phyloP scores from a whole-genome alignment of 2,329 filamentous ascomycete genomes.

The Pestalotiopsis sp. region DNA sequence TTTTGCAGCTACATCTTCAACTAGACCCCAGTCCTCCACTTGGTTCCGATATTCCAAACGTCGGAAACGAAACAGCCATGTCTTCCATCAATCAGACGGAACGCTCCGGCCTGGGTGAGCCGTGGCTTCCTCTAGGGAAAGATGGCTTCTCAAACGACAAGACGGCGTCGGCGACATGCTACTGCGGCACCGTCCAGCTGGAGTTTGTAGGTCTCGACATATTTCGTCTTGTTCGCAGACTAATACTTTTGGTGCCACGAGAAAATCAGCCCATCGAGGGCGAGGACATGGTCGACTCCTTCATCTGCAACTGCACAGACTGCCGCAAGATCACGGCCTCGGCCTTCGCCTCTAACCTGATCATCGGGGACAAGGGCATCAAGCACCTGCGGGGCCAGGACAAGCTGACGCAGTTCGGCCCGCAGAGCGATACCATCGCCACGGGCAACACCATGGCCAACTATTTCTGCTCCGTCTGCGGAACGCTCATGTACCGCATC shows the following conservation, averaged over 20 bases:
- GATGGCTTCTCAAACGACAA: slow-evolving; percentile 48
- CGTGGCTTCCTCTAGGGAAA: slow-evolving; percentile 39
- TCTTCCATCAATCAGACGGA: neutral
- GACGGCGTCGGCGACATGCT: slow-evolving; percentile 60
- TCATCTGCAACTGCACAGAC: slow-evolving; percentile 64
- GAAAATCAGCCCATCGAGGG: slow-evolving; percentile 43
- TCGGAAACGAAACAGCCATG: neutral
- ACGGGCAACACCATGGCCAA: slow-evolving; percentile 59
- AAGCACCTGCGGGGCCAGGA: slow-evolving; percentile 53
- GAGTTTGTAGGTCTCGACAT: slow-evolving; percentile 45
- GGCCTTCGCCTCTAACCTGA: slow-evolving; percentile 64
- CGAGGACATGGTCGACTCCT: slow-evolving; percentile 49
- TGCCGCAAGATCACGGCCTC: slow-evolving; percentile 65
- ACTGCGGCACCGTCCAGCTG: slow-evolving; percentile 58
- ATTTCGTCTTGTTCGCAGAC: neutral
- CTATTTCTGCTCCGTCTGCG: slow-evolving; percentile 62
- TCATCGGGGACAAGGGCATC: slow-evolving; percentile 45
- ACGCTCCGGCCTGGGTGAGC: neutral
- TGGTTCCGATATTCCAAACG: neutral
- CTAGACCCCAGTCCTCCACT: neutral
- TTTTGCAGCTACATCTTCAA: neutral
- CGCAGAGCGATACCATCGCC: slow-evolving; percentile 48
- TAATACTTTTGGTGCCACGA: neutral
- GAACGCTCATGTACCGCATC: slow-evolving; percentile 61
- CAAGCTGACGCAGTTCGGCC: slow-evolving; percentile 45